Evolutionary conservation across 805 yeast species (phyloP), one percentile per base, ranked within the genome.

Genomic region (Starmerella geochares): DNA sequence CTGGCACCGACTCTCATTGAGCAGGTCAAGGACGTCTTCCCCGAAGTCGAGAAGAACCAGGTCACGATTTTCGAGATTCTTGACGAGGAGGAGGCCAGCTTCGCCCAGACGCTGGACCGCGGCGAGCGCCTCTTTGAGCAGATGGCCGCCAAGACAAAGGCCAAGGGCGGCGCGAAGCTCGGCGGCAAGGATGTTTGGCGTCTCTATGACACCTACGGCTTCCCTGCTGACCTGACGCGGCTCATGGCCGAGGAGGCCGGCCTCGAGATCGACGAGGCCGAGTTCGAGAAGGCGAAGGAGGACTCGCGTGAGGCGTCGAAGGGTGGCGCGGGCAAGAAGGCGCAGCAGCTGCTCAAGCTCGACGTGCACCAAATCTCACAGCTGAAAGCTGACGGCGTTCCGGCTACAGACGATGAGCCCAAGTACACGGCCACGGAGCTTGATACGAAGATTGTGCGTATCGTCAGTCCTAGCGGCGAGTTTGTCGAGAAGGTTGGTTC

Each of bases 181-280:
- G 78, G 84, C 44, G 99, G 99, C 66, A 81, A 78, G 62, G 96
- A 90, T 66, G 98, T 92, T 35, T 92, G 99, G 99, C 80, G 99
- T 71, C 74, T 92, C 60, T 92, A 92, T 62, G 99, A 92, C 62
- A 92, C 99, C 11, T 92, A 90, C 64, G 99, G 99, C 52, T 92
- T 92, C 83, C 99, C 99, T 33, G 96, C 87, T 50, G 99, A 92
- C 70, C 77, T 92, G 65, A 92, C 99, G 27, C 80, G 95, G 66
- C 77, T 92, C 65, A 92, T 92, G 99, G 98, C 98, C 41, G 97
- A 90, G 69, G 99, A 92, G 70, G 86, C 92, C 52, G 94, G 94
- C 17, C 77, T 92, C 60, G 81, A 80, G 61, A 90, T 92, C 56
- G 96, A 92, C 66, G 95, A 87, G 65, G 80, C 73, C 46, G 97